phyloP scores from a whole-genome alignment of 139 green algal genomes.

The Pleodorina starrii region DNA sequence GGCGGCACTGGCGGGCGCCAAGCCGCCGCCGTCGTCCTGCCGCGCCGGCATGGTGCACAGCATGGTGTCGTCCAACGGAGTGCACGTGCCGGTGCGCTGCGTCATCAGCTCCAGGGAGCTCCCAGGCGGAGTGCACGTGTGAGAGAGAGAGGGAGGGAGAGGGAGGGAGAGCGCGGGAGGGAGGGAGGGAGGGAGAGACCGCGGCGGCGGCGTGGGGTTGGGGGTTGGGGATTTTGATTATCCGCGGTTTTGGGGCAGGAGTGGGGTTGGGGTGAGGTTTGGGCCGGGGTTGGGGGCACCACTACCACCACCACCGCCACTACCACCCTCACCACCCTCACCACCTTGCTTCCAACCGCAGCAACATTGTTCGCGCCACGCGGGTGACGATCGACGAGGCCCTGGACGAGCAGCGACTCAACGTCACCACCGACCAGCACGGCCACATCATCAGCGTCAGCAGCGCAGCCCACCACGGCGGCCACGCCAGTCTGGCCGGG shows the following conservation, averaged over 20 bases:
- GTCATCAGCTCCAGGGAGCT: slow-evolving; percentile 45
- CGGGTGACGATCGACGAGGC: slow-evolving; percentile 12
- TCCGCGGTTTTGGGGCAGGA: background rate
- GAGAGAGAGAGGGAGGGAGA: background rate
- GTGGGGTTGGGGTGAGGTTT: background rate
- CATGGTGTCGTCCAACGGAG: slow-evolving; percentile 57
- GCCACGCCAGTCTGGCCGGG: background rate
- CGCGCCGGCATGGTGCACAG: slow-evolving; percentile 30
- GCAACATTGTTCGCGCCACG: slow-evolving; percentile 19
- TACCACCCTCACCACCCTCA: too few species aligned
- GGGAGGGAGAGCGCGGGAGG: too few species aligned
- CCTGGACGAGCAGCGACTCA: slow-evolving; percentile 58
- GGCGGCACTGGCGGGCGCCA: background rate
- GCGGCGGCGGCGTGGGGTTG: too few species aligned
- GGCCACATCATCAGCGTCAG: slow-evolving; percentile 48
- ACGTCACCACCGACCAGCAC: slow-evolving; percentile 44
- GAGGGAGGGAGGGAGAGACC: too few species aligned
- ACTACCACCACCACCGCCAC: too few species aligned
- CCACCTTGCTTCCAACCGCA: background rate
- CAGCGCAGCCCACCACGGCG: background rate
- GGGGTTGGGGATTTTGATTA: background rate
- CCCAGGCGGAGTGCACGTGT: slow-evolving; percentile 12
- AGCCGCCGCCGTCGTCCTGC: slow-evolving; percentile 44
- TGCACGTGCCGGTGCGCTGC: slow-evolving; percentile 45
- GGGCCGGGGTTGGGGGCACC: too few species aligned